phyloP scores from a whole-genome alignment of 305 asterid species.

The Fraxinus floribunda region DNA sequence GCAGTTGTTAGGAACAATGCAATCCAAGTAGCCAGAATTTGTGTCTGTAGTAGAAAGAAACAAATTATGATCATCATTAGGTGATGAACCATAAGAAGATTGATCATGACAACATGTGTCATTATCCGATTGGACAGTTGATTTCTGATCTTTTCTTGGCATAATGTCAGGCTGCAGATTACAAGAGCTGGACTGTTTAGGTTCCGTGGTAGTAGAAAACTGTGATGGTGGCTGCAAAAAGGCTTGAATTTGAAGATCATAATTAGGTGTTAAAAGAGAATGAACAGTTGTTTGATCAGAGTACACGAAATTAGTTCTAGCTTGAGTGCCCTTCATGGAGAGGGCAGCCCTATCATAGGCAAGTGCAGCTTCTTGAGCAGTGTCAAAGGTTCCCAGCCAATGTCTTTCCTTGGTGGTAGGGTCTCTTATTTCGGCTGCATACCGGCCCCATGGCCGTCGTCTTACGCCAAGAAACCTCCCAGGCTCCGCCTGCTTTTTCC shows the following conservation, averaged over 20 bases:
- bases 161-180: neutral
- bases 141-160: slow-evolving; percentile 1
- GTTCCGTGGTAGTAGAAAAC: neutral
- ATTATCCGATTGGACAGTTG: slow-evolving; percentile 27
- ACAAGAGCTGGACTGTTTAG: slow-evolving; percentile 13
- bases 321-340: slow-evolving; percentile 81
- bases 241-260: slow-evolving; percentile 37
- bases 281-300: slow-evolving; percentile 45
- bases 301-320: slow-evolving; percentile 80
- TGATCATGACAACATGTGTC: slow-evolving; percentile 34
- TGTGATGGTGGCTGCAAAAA: slow-evolving; percentile 24
- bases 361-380: slow-evolving; percentile 96
- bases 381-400: slow-evolving; percentile 95
- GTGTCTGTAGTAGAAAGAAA: slow-evolving; percentile 34
- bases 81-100: slow-evolving; percentile 42
- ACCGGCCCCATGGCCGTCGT: slow-evolving; percentile 92
- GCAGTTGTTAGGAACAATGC: slow-evolving; percentile 77
- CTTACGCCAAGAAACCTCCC: slow-evolving; percentile 88
- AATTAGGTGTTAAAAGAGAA: slow-evolving; percentile 43
- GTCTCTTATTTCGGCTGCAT: slow-evolving; percentile 88
- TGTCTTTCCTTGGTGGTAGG: slow-evolving; percentile 89
- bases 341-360: slow-evolving; percentile 97
- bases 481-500: slow-evolving; percentile 70
- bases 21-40: slow-evolving; percentile 75
- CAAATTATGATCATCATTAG: slow-evolving; percentile 31